Base-by-base conservation (phyloP, 106 monocot species). In the Acorus calamus region DNA sequence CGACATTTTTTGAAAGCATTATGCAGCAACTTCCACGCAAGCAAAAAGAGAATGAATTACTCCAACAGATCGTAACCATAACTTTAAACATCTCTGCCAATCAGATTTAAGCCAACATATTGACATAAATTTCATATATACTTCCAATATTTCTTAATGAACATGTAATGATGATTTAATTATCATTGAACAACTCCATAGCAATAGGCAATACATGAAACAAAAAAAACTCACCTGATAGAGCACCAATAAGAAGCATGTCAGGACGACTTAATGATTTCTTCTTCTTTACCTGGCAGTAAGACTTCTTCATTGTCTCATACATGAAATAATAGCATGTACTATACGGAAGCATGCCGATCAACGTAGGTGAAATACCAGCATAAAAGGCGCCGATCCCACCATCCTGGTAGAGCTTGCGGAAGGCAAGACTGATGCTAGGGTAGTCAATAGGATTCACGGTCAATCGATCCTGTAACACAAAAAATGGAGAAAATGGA, bases 291-390 rank as follows among this genome's bases (percentile, higher is more conserved):
- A 76, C 62, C n/a, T 46, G 66, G 73, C 94, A 90, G 60, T 87
- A 89, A 56, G 79, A 79, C 54, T 67, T 77, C 75, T 94, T 94
- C 28, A 87, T 68, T 52, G 79, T 82, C 8, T 94, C 94, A 47
- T 94, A 94, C 89, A 90, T 84, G 74, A 94, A 94, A 67, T 89
- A 94, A 59, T 94, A 94, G 70, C 94, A 94, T 2, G 94, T 94
- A 48, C 89, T 94, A 58, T 94, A 94, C 45, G 94, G 94, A 65
- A 94, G 87, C 84, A 94, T 90, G 59, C 94, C 94, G 3, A 80
- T 76, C 44, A 94, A 79, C 12, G 94, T 94, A 58, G 94, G 94
- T 41, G 62, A 73, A 57, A 94, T 66, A 47, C 94, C 94, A 14
- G 94, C 76, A 71, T 94, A 94, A 52, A 94, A 74, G 44, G 89